Base-by-base conservation (phyloP, 2,329 filamentous ascomycete species). In the Claviceps capensis region DNA sequence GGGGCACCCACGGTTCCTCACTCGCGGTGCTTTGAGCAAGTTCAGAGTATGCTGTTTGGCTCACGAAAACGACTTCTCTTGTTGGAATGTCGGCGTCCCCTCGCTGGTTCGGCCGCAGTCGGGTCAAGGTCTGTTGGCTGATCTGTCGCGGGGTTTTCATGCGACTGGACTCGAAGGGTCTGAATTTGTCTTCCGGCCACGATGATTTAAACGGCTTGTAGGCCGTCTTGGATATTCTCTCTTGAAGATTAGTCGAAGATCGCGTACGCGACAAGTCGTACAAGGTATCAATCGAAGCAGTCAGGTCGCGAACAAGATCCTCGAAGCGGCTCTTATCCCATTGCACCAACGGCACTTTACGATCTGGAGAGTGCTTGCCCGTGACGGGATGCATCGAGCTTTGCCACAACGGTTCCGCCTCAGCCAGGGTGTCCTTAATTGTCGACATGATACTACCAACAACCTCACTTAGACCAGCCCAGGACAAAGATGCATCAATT, bases 381-480 rank as follows among this genome's bases (percentile, higher is more conserved):
- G 66, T 62, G 50, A 69, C 61, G 34, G 64, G 55, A 17, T 73
- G 69, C 59, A 76, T 78, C 11, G 78, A 81, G 60, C 75, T 80
- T 53, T 77, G 71, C 77, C 84, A 86, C 53, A 90, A 75, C 5
- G 80, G 78, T 62, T 90, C 85, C 1, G 83, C 83, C 65, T 90
- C 85, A 52, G 85, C 83, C 45, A 88, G 70, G 49, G 87, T 86
- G 59, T 88, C 85, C 62, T 88, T 87, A 63, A 90, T 88, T 48
- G 85, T 89, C 16, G 79, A 79, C 75, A 91, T 81, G 60, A 90
- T 85, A 63, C 84, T 88, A 53, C 81, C 81, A 50, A 90, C 86
- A 1, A 87, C 79, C 63, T 89, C 85, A 54, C 83, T 86, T 52
- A 90, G 69, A 22, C 86, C 86, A 50, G 83, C 83, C 63, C 85